Evolutionary conservation across 1,284 basidiomycete species (phyloP), one percentile per base, ranked within the genome.

Genomic region (Macrocystidia cucumis): DNA sequence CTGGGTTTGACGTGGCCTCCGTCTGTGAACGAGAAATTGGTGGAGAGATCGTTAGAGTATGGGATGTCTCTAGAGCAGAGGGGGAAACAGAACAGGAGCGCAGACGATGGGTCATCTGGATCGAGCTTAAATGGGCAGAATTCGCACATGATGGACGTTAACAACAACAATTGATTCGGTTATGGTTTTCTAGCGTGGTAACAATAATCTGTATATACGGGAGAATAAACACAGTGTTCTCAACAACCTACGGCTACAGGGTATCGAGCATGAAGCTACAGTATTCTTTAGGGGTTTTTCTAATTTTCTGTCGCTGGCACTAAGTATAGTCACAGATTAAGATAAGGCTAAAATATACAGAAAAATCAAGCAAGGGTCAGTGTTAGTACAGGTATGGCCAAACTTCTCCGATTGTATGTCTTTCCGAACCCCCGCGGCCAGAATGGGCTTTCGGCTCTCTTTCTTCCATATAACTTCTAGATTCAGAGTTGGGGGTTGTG

Each of bases 81-180:
- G 55, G 55, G 1, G 78, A 82, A 41, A 74, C 78, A 24, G 80
- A 82, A 32, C 60, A 52, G 18, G 79, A 82, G 44, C 62, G 79
- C 43, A 67, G 81, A 42, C 56, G 66, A 18, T 86, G 83, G 81
- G 62, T 85, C 11, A 60, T 85, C 22, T 83, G 79, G 73, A 69
- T 82, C 30, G 52, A 64, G 34, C 46, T 84, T 29, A 71, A 59
- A 42, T 81, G 82, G 78, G 44, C 44, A 26, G 33, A 14, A n/a
- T n/a, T n/a, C n/a, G n/a, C n/a, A n/a, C n/a, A n/a, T n/a, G n/a
- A n/a, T n/a, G n/a, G 13, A 12, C 25, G 11, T 27, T 3, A 7
- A 3, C 29, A 4, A 30, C 17, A 4, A 30, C 19, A 18, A 16
- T 30, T 5, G 8, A 18, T 19, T 12, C 12, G 23, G 8, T 8